Conservation (phyloP, 306 rosid genomes). For the Acacia confusa region DNA sequence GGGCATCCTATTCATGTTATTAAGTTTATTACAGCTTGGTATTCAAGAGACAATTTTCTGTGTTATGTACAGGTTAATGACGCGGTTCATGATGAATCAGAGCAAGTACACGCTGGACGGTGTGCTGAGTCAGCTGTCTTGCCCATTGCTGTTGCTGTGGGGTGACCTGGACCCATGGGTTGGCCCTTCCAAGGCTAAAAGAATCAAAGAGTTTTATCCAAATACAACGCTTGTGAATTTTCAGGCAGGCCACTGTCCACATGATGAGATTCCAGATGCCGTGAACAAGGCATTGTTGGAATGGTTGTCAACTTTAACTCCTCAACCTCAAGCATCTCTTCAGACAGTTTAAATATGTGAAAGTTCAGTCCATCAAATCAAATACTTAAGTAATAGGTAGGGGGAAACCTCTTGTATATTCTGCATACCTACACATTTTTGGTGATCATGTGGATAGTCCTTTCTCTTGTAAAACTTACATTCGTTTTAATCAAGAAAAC, state of each 20-base stretch:
- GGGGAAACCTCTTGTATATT: background rate
- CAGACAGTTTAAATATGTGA: slow-evolving; percentile 43
- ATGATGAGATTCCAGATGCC: slow-evolving; percentile 80
- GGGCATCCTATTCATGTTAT: background rate
- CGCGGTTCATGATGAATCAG: slow-evolving; percentile 76
- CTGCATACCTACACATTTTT: no score
- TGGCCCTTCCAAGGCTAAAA: slow-evolving; percentile 68
- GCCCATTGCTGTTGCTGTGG: slow-evolving; percentile 88
- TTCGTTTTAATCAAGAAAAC: no score
- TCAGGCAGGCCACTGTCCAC: slow-evolving; percentile 59
- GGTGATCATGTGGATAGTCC: no score
- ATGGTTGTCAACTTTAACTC: slow-evolving; percentile 60
- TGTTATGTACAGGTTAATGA: slow-evolving; percentile 73
- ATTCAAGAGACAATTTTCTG: background rate
- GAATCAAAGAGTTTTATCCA: background rate
- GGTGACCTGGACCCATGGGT: slow-evolving; percentile 99
- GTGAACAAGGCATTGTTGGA: slow-evolving; percentile 77
- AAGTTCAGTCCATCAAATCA: background rate
- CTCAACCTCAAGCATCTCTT: slow-evolving; percentile 51
- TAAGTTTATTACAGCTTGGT: background rate
- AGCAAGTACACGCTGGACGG: slow-evolving; percentile 75
- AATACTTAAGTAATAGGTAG: background rate
- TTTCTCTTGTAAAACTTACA: no score
- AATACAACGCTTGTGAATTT: slow-evolving; percentile 62
- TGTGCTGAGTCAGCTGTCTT: slow-evolving; percentile 63